These are phyloP conservation scores for Fusarium oxysporum DNA, from an alignment of 2,329 filamentous ascomycete species.

Conservation along the genomic window DNA sequence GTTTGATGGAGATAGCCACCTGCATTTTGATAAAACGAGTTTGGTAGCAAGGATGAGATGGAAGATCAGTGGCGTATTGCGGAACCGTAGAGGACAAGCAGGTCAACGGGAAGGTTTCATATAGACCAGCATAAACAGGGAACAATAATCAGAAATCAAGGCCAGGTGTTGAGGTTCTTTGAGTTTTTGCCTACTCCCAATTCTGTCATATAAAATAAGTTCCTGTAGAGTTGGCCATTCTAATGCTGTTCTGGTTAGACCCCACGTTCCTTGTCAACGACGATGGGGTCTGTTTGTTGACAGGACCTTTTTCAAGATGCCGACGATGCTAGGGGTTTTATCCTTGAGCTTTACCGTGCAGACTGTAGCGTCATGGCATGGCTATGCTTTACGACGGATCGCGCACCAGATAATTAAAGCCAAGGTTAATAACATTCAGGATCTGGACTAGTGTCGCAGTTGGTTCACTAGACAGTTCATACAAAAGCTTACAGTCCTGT, in stretches of 20 bases:
- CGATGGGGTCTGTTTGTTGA: not conserved
- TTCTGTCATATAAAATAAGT: slow-evolving; percentile 15
- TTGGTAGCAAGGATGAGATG: slow-evolving; percentile 28
- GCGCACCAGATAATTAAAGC: not conserved
- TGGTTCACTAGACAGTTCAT: not conserved
- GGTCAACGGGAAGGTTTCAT: slow-evolving; percentile 19
- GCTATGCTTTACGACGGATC: not conserved
- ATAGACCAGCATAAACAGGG: slow-evolving; percentile 27
- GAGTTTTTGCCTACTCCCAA: slow-evolving; percentile 4
- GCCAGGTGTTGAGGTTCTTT: slow-evolving; percentile 11
- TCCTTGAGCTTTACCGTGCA: slow-evolving; percentile 1
- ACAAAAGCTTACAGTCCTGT: not conserved
- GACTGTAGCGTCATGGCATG: slow-evolving; percentile 11
- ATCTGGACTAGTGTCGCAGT: slow-evolving; percentile 4
- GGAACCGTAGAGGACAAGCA: slow-evolving; percentile 9
- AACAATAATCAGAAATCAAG: slow-evolving; percentile 28
- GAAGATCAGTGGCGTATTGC: slow-evolving; percentile 17
- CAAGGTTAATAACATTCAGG: not conserved
- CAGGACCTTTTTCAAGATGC: slow-evolving; percentile 3
- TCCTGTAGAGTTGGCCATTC: not conserved
- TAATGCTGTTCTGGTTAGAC: slow-evolving; percentile 2
- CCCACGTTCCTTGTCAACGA: not conserved
- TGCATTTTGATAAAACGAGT: slow-evolving; percentile 35
- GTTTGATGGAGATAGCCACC: slow-evolving; percentile 30
- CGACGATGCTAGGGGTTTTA: slow-evolving; percentile 12